Evolutionary conservation across 768 basidiomycete species (phyloP).

Genomic region (Thelephora aurantiotincta): DNA sequence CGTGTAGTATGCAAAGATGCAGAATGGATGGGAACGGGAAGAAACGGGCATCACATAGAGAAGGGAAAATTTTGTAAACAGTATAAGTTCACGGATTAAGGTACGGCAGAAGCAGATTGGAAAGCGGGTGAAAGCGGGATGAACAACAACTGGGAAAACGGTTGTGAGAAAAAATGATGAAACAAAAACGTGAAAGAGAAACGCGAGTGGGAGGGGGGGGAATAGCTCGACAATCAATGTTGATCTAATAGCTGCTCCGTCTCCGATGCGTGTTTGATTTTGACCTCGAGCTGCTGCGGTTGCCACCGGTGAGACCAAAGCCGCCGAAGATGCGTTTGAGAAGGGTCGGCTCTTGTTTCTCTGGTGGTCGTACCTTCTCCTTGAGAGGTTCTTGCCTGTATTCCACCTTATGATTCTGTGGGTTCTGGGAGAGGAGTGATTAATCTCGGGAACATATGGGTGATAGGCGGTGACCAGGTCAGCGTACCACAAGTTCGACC

Average conservation of each 20-base stretch:
- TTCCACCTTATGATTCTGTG: background rate
- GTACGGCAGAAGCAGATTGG: too few species aligned
- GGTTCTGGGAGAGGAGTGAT: background rate
- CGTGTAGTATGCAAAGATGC: too few species aligned
- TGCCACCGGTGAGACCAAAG: background rate
- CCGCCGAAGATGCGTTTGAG: background rate
- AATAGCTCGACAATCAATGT: too few species aligned
- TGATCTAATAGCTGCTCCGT: background rate
- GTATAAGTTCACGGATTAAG: too few species aligned
- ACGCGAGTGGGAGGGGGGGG: too few species aligned
- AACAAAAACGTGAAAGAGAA: too few species aligned
- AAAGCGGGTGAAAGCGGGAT: too few species aligned
- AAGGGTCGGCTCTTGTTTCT: background rate
- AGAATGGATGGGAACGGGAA: too few species aligned
- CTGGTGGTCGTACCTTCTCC: background rate
- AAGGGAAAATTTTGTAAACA: too few species aligned
- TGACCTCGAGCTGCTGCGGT: background rate
- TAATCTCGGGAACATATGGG: background rate
- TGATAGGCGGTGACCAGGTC: background rate
- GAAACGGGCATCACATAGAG: too few species aligned
- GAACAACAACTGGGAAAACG: too few species aligned
- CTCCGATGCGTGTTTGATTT: background rate
- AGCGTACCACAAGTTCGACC: slow-evolving; percentile 8
- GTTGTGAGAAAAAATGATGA: too few species aligned
- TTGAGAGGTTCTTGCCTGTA: background rate